These are phyloP conservation scores for Flaveria ramosissima DNA, from an alignment of 129 eudicot genomes.

Conservation along the genomic window DNA sequence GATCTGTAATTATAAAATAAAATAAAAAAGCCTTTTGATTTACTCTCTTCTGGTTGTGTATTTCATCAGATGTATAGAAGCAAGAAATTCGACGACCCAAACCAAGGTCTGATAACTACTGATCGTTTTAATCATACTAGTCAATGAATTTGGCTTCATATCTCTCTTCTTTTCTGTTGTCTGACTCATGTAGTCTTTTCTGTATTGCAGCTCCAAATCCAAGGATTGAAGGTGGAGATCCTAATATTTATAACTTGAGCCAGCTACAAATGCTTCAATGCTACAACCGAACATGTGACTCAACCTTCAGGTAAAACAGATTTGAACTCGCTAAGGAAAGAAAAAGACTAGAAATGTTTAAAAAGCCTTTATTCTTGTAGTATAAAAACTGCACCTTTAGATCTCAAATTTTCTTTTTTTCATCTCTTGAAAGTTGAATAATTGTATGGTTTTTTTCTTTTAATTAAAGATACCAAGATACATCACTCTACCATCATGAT, in stretches of 20 bases:
- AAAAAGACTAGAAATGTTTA: background rate
- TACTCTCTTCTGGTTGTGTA: constrained; percentile 26
- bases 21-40: background rate
- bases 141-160: constrained; percentile 29
- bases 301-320: constrained; percentile 46
- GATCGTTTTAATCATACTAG: background rate
- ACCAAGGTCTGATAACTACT: constrained; percentile 53
- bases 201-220: constrained; percentile 39
- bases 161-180: background rate
- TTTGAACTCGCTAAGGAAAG: background rate
- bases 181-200: constrained; percentile 5
- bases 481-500: constrained; percentile 38
- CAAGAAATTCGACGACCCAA: constrained; percentile 74
- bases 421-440: constrained; percentile 11
- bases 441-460: background rate
- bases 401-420: constrained; percentile 11
- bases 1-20: background rate
- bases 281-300: constrained; percentile 50
- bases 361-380: background rate
- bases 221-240: constrained; percentile 66
- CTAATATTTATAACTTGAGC: constrained; percentile 67
- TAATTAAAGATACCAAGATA: constrained; percentile 48
- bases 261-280: constrained; percentile 79
- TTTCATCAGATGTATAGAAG: constrained; percentile 79
- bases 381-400: constrained; percentile 18